Percentiles rank a stretch among this genome's conserved stretches.
phyloP scores from a whole-genome alignment of 305 asterid species.

The Rubia tinctorum region DNA sequence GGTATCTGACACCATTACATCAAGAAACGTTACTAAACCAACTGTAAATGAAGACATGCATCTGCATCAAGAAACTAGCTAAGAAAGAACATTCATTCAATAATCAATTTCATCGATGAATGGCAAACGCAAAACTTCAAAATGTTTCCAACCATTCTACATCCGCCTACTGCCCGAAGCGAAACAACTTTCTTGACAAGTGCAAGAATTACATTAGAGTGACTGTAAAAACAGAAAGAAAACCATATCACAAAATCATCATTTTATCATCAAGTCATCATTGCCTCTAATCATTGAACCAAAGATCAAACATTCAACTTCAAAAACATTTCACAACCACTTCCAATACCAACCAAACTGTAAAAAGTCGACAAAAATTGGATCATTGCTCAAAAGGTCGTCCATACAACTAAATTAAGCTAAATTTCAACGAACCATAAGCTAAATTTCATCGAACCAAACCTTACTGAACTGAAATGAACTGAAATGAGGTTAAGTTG shows the following conservation, averaged over 20 bases:
- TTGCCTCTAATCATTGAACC: neutral
- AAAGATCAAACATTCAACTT: neutral
- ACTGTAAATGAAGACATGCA: neutral
- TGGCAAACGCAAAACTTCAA: neutral
- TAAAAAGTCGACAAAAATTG: neutral
- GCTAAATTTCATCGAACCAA: too few relatives aligned
- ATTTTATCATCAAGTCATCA: neutral
- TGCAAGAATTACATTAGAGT: neutral
- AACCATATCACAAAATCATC: neutral
- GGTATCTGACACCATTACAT: conserved; percentile 44
- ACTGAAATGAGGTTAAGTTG: too few relatives aligned
- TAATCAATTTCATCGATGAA: neutral
- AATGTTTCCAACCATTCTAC: neutral
- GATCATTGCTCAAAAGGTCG: neutral
- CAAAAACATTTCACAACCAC: neutral
- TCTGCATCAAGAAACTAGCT: conserved; percentile 2
- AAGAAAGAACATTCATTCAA: neutral
- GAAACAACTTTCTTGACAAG: too few relatives aligned
- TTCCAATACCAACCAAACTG: neutral
- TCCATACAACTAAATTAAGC: neutral
- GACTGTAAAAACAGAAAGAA: neutral
- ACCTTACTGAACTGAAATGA: too few relatives aligned
- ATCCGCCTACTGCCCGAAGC: neutral
- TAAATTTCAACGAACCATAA: too few relatives aligned
- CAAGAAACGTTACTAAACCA: conserved; percentile 13